phyloP scores from a whole-genome alignment of 1,139 yeast genomes.

The Zygoascus hellenicus region DNA sequence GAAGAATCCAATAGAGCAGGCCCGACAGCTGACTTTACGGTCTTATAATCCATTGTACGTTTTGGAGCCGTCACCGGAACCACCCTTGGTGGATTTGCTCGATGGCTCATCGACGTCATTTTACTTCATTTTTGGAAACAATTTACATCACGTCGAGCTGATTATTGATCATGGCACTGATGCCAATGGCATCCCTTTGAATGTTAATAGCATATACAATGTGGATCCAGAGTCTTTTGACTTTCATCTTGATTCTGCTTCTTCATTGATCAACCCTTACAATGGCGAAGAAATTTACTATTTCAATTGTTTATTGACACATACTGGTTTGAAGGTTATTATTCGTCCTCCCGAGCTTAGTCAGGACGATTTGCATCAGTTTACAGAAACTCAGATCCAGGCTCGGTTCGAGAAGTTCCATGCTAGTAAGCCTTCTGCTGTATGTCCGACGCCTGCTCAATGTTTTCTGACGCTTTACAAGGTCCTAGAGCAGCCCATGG shows the following conservation, averaged over 20 bases:
- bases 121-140: slow-evolving; percentile 18
- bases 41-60: slow-evolving; percentile 15
- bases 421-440: slow-evolving; percentile 22
- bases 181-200: neutral
- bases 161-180: slow-evolving; percentile 10
- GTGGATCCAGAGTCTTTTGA: slow-evolving; percentile 15
- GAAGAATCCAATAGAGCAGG: slow-evolving; percentile 19
- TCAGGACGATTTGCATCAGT: slow-evolving; percentile 21
- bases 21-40: slow-evolving; percentile 8
- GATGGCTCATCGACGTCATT: slow-evolving; percentile 16
- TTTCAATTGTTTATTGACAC: slow-evolving; percentile 21
- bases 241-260: slow-evolving; percentile 18
- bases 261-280: slow-evolving; percentile 8
- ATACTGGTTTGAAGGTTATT: slow-evolving; percentile 18
- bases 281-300: slow-evolving; percentile 19
- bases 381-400: slow-evolving; percentile 19
- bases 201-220: neutral
- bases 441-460: slow-evolving; percentile 22
- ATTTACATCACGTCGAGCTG: slow-evolving; percentile 21
- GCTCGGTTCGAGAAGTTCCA: slow-evolving; percentile 22
- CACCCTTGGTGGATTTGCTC: slow-evolving; percentile 12
- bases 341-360: slow-evolving; percentile 27
- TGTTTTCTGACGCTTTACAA: slow-evolving; percentile 26
- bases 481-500: slow-evolving; percentile 27
- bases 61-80: slow-evolving; percentile 15